These are phyloP conservation scores for Phylloporus sp. DNA, from an alignment of 768 basidiomycete genomes.

Conservation along the genomic window DNA sequence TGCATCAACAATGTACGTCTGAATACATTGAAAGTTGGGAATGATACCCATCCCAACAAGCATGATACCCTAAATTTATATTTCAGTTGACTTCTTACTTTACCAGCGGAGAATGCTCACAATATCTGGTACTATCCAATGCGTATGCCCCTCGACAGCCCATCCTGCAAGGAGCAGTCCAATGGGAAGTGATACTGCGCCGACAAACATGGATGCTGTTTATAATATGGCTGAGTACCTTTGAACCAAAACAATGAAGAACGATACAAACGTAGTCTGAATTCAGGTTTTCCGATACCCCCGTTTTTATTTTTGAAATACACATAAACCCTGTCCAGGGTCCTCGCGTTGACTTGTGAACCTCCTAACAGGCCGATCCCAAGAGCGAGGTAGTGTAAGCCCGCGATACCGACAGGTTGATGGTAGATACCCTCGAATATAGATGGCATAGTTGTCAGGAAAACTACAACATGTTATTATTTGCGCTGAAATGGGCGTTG, in stretches of 20 bases:
- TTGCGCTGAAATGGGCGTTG: background rate
- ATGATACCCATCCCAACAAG: constrained; percentile 56
- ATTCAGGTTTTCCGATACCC: constrained; percentile 55
- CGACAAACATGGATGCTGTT: constrained; percentile 58
- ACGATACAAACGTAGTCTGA: constrained; percentile 40
- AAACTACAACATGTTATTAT: constrained; percentile 41
- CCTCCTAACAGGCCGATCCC: constrained; percentile 56
- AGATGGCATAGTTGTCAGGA: constrained; percentile 58
- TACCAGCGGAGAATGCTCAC: constrained; percentile 34
- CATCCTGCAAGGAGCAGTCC: constrained; percentile 72
- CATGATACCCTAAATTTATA: constrained; percentile 47
- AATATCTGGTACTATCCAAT: constrained; percentile 72
- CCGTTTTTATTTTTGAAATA: constrained; percentile 48
- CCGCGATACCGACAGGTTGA: constrained; percentile 53
- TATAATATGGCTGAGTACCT: constrained; percentile 3
- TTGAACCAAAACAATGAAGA: background rate
- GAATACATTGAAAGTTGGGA: constrained; percentile 56
- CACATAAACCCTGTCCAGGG: constrained; percentile 54
- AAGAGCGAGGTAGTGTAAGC: constrained; percentile 68
- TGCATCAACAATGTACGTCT: constrained; percentile 64
- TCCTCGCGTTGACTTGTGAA: constrained; percentile 51
- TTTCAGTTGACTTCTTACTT: background rate
- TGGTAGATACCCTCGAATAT: constrained; percentile 57
- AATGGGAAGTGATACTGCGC: constrained; percentile 55
- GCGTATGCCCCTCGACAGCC: constrained; percentile 51